These are phyloP conservation scores for Acanthamoeba sp. DNA, from an alignment of 208 protist species.

Conservation along the genomic window DNA sequence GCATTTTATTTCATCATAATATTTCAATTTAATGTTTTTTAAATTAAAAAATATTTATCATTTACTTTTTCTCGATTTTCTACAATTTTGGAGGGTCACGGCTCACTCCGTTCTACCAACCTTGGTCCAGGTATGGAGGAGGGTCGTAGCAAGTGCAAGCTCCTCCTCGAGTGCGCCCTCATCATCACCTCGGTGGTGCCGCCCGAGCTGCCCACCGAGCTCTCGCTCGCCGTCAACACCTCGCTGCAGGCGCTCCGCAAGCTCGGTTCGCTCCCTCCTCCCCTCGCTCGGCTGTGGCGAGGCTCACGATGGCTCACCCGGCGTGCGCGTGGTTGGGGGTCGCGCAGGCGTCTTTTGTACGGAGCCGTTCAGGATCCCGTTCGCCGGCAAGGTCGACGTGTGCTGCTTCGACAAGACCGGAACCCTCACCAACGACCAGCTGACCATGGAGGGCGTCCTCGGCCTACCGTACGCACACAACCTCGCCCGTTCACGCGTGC, in stretches of 20 bases:
- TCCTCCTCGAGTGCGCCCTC: slow-evolving; percentile 98
- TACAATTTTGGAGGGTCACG: too few species aligned
- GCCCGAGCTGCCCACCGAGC: slow-evolving; percentile 99
- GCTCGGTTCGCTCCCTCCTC: slow-evolving; percentile 83
- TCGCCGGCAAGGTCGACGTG: slow-evolving; percentile 98
- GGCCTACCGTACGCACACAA: slow-evolving; percentile 18
- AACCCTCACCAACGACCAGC: slow-evolving; percentile 93
- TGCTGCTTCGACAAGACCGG: slow-evolving; percentile 99
- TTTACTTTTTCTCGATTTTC: too few species aligned
- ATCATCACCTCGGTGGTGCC: slow-evolving; percentile 99
- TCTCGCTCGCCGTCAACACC: slow-evolving; percentile 99
- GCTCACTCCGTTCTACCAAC: too few species aligned
- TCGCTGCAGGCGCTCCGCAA: slow-evolving; percentile 95
- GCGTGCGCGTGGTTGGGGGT: too few species aligned
- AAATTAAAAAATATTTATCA: too few species aligned
- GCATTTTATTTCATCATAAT: too few species aligned
- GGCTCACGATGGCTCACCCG: too few species aligned
- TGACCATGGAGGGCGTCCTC: slow-evolving; percentile 88
- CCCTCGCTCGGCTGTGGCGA: neutral
- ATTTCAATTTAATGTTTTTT: too few species aligned
- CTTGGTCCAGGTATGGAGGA: slow-evolving; percentile 76
- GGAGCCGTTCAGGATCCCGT: slow-evolving; percentile 99
- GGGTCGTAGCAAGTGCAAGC: slow-evolving; percentile 91
- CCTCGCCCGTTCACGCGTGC: too few species aligned
- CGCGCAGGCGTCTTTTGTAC: slow-evolving; percentile 94